These are phyloP conservation scores for Aegle marmelos DNA, from an alignment of 345 rosid genomes.

Conservation along the genomic window DNA sequence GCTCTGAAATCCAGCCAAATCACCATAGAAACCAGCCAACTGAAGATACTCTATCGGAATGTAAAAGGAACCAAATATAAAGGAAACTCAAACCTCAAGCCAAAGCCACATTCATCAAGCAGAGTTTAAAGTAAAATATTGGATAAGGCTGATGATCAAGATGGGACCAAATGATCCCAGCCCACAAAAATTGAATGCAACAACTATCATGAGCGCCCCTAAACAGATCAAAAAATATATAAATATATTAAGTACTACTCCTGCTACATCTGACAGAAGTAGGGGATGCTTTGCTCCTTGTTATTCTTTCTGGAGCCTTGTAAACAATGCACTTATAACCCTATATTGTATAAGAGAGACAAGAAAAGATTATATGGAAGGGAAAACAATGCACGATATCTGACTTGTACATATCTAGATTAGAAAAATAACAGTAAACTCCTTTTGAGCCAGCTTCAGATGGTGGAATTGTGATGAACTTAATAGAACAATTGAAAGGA, in stretches of 20 bases:
- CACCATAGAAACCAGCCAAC: too few relatives aligned
- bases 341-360: conserved; percentile 18
- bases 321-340: conserved; percentile 30
- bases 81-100: background rate
- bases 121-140: background rate
- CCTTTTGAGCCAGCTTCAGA: conserved; percentile 7
- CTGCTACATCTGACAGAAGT: conserved; percentile 6
- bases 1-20: too few relatives aligned
- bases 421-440: background rate
- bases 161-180: background rate
- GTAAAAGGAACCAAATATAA: background rate
- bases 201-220: background rate
- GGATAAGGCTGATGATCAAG: background rate
- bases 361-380: background rate
- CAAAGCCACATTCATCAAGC: background rate
- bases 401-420: background rate
- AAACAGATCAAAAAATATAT: background rate
- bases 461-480: conserved; percentile 3
- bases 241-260: conserved; percentile 11
- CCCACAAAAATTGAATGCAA: conserved; percentile 1
- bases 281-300: conserved; percentile 21
- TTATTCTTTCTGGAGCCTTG: conserved; percentile 26
- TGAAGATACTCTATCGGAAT: too few relatives aligned
- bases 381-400: conserved; percentile 9
- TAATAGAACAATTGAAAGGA: conserved; percentile 16